Conservation (phyloP, 257 asterid genomes). For the Coffea eugenioides region DNA sequence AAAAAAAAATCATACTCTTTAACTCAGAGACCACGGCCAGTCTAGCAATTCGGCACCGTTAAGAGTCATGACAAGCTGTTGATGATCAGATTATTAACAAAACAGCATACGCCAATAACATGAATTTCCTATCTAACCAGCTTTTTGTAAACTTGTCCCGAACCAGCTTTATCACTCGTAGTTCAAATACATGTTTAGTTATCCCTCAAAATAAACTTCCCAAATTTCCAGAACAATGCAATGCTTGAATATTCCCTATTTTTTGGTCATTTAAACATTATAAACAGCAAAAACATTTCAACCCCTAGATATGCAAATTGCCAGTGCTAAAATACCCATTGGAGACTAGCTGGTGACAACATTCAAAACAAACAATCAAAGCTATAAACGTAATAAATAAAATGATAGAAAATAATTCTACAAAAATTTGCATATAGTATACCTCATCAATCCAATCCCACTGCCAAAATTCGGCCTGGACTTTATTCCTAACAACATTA, state of each 20-base stretch:
- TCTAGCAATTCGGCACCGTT: neutral
- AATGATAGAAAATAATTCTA: no score
- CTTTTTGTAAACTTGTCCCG: neutral
- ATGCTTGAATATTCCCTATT: neutral
- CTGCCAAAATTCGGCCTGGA: conserved; percentile 54
- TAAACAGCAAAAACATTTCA: no score
- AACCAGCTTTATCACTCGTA: neutral
- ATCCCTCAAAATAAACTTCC: neutral
- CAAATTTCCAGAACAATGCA: neutral
- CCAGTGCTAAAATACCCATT: no score
- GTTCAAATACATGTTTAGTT: neutral
- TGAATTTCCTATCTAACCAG: neutral
- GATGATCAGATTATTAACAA: neutral
- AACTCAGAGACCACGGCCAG: no score
- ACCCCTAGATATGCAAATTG: no score
- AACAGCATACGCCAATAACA: no score
- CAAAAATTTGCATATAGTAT: neutral
- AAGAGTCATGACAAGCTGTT: no score
- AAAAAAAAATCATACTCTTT: neutral
- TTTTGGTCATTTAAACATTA: neutral
- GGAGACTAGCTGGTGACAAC: no score
- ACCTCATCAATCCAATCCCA: conserved; percentile 75
- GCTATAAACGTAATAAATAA: no score
- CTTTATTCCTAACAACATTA: conserved; percentile 51
- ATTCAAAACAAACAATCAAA: no score